Base-by-base conservation (phyloP, 176 grass and related monocot species). In the Carex littledalei region DNA sequence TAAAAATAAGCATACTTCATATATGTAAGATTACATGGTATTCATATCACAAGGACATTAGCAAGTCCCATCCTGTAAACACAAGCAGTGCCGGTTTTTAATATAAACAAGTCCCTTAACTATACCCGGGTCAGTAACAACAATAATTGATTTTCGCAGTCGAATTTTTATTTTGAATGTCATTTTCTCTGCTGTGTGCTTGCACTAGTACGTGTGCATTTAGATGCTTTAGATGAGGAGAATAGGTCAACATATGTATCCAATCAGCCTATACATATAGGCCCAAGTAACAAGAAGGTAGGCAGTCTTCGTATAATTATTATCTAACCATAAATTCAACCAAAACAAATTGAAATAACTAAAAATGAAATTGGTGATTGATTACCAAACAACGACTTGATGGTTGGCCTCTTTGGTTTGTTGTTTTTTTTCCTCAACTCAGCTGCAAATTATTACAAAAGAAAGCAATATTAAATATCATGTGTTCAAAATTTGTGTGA, bases 311-410 rank as follows among this genome's bases (percentile, higher is more conserved):
- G 35, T 71, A 17, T 20, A 71, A 15, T 31, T 55, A 78, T 57
- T 34, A 56, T 10, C 6, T 56, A 57, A 31, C 14, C 50, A 78
- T 31, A 56, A 78, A 56, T 17, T 55, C 9, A 78, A 35, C 22
- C 26, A 56, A 78, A 78, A 78, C 50, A 57, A 17, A 0, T 21
- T 4, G 15, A 34, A 78, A 88, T 14, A 3, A 81, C 80, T 34
- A 3, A 61, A 67, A 83, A 69, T 67, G 79, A 31, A 79, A 21
- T 67, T 45, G 13, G 63, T 13, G 70, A 55, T 43, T 75, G 29
- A 76, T 88, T 99, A 99, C 96, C 96, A 88, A 99, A 99, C 67
- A 99, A 87, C 75, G 97, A 94, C 84, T 96, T 99, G 79, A 99
- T 99, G 63, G 97, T 99, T 85, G 97, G 97, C 21, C 93, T 91